Evolutionary conservation across 2,329 filamentous ascomycete species (phyloP), one percentile per base, ranked within the genome.

Genomic region (Myriosclerotinia curreyana): DNA sequence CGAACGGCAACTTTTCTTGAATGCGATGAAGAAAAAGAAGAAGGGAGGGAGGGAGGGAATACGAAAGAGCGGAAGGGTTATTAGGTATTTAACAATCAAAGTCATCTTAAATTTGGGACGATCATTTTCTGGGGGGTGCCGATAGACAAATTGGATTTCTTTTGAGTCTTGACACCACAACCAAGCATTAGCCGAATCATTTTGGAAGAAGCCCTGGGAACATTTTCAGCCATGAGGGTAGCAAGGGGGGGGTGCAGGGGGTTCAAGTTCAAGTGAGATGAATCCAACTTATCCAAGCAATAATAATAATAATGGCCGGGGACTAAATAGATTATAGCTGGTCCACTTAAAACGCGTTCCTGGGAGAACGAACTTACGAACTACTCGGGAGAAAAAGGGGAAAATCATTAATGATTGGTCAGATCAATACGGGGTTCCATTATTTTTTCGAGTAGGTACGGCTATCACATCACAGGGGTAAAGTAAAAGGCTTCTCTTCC

Each of bases 231-330:
- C 40, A 38, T 38, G 42, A 53, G n/a, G n/a, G n/a, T n/a, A n/a
- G n/a, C n/a, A n/a, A n/a, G n/a, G n/a, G n/a, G n/a, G n/a, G n/a
- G 64, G 56, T n/a, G 49, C 61, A 68, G 69, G 69, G 71, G 67
- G 69, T 40, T 31, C 5, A 64, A 71, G n/a, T 48, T 56, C 67
- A 64, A 71, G 70, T 70, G 71, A 69, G 70, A 71, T 71, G 68
- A 69, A 67, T 51, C 66, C n/a, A n/a, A n/a, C n/a, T n/a, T n/a
- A n/a, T n/a, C n/a, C 69, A 66, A 62, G 64, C 66, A 42, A n/a
- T n/a, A n/a, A n/a, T n/a, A n/a, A n/a, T n/a, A n/a, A n/a, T n/a
- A n/a, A n/a, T n/a, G n/a, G n/a, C n/a, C n/a, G n/a, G n/a, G n/a
- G n/a, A n/a, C n/a, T n/a, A n/a, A n/a, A n/a, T n/a, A n/a, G n/a